Percentiles rank a stretch among this genome's conserved stretches.
These are phyloP conservation scores for Cordyceps fumosorosea DNA, from an alignment of 2,329 filamentous ascomycete species.

Conservation along the genomic window DNA sequence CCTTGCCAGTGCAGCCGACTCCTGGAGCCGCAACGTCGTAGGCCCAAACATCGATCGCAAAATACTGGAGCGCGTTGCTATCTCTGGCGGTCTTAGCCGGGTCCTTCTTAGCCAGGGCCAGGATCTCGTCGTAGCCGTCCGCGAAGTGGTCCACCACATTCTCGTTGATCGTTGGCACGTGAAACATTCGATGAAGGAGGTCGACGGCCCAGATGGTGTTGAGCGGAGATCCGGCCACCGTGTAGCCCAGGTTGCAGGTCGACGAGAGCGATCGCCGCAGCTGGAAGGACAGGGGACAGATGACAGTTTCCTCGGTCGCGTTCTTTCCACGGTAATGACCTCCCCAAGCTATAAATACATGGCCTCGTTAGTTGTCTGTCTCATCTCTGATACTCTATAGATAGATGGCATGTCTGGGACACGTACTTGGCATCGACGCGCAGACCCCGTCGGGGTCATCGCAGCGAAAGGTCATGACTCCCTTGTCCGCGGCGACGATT, in stretches of 20 bases:
- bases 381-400: background rate
- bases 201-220: constrained; percentile 62
- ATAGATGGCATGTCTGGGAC: background rate
- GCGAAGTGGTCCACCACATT: constrained; percentile 55
- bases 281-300: constrained; percentile 57
- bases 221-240: constrained; percentile 46
- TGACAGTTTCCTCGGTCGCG: constrained; percentile 60
- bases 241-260: constrained; percentile 58
- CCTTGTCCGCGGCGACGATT: constrained; percentile 51
- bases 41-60: constrained; percentile 61
- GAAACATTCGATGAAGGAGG: constrained; percentile 59
- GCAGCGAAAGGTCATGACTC: constrained; percentile 55
- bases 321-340: constrained; percentile 64
- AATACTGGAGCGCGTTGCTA: constrained; percentile 59
- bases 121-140: constrained; percentile 48
- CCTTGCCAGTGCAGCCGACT: constrained; percentile 50
- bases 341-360: constrained; percentile 46
- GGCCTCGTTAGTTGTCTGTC: background rate
- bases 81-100: constrained; percentile 47
- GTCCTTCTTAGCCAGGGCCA: constrained; percentile 43
- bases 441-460: constrained; percentile 65
- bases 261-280: constrained; percentile 50
- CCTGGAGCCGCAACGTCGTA: constrained; percentile 59
- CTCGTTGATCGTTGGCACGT: constrained; percentile 55
- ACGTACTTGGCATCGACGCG: constrained; percentile 36